These are phyloP conservation scores for Eucalyptus marginata DNA, from an alignment of 345 rosid genomes.

Conservation along the genomic window DNA sequence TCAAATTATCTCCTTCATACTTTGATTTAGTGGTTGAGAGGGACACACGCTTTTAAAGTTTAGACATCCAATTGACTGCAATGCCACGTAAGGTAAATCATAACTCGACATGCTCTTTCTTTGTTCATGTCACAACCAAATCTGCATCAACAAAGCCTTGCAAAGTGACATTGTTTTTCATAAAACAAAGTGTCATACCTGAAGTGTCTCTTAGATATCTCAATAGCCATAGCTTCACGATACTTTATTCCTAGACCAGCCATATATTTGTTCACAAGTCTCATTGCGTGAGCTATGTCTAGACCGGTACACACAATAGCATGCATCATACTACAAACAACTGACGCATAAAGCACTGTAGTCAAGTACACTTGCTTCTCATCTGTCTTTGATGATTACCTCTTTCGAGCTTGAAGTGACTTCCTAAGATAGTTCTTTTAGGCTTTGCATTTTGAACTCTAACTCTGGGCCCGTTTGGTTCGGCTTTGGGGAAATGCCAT, in stretches of 20 bases:
- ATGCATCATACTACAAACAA: not conserved
- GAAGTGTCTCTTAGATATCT: no score
- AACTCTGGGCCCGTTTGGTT: not conserved
- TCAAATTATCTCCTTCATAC: not conserved
- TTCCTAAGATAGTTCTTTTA: not conserved
- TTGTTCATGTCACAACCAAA: no score
- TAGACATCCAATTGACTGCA: not conserved
- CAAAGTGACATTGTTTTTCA: no score
- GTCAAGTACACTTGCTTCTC: not conserved
- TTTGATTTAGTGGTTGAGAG: not conserved
- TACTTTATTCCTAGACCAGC: no score
- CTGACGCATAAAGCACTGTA: accelerated
- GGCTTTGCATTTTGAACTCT: not conserved
- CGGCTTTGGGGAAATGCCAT: no score
- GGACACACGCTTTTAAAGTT: not conserved
- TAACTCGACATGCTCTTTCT: no score
- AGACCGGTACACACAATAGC: not conserved
- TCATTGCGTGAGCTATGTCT: not conserved
- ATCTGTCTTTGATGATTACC: not conserved
- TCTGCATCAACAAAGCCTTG: no score
- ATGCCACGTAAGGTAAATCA: not conserved
- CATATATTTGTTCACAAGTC: not conserved
- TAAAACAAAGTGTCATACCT: no score
- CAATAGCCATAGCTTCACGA: no score
- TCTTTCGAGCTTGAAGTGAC: not conserved